Evolutionary conservation across 2,329 filamentous ascomycete genomes (phyloP), one percentile per base, ranked within the genome.

Genomic region (Zymoseptoria tritici): DNA sequence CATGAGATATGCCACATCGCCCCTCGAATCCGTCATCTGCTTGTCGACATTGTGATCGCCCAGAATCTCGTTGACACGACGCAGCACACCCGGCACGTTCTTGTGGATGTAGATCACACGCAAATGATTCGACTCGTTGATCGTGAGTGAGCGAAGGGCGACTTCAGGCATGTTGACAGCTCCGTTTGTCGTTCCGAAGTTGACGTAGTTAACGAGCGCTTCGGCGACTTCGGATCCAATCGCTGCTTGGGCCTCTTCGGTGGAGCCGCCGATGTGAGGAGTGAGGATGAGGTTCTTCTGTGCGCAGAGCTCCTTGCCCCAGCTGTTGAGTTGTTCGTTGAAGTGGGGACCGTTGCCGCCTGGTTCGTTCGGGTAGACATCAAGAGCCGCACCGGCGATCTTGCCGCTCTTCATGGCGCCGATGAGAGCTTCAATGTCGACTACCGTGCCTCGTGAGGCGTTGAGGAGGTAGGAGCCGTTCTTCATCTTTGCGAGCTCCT

Each of bases 151-250:
- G 67, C 94, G 88, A 69, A 99, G 82, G 68, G 86, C 87, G 68
- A 96, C 89, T 76, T 97, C 94, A n/a, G 94, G 94, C 79, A 99
- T 81, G 78, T 99, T 99, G 73, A 97, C 94, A 62, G 92, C 91
- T 66, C 91, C 92, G 24, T 95, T 77, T 2, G 94, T 99, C 59
- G 88, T 85, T 62, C 94, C 94, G 75, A 94, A 91, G 78, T 97
- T 99, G 73, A 97, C 94, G 75, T 97, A 99, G 70, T 90, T 86
- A 59, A 96, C 89, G 56, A 99, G 80, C 49, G 92, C 89, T 54
- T 94, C 88, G 64, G 84, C 86, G 60, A 99, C 94, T 80, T 99
- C 94, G 51, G 95, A 83, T 68, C 94, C 94, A 73, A 99, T 99
- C 16, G 94, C 93, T 60, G 90, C 87, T 78, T 99, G 94, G 4